phyloP scores from a whole-genome alignment of 2,329 filamentous ascomycete genomes.

The Pestalotiopsis fici region DNA sequence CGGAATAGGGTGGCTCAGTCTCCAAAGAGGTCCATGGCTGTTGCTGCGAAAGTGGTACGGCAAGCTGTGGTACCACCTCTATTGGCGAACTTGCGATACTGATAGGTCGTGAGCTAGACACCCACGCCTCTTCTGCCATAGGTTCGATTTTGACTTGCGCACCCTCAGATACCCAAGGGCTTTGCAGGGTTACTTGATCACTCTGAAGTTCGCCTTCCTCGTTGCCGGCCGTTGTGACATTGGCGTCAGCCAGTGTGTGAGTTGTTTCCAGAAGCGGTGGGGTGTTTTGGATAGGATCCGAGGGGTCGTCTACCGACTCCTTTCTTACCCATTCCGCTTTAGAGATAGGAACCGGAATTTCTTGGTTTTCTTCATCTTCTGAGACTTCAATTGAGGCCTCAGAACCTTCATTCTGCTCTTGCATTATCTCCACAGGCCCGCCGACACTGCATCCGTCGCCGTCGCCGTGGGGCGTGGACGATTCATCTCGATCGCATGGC shows the following conservation, averaged over 20 bases:
- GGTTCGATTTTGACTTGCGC: conserved; percentile 14
- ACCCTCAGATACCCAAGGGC: conserved; percentile 24
- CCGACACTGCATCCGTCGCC: no score
- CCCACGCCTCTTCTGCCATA: conserved; percentile 7
- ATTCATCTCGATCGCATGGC: no score
- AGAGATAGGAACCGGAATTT: conserved; percentile 15
- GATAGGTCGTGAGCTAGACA: neutral
- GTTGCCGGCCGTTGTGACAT: neutral
- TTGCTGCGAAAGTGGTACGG: conserved; percentile 26
- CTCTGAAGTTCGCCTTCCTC: neutral
- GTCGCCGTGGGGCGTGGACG: no score
- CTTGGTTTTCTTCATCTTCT: conserved; percentile 11
- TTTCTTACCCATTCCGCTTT: conserved; percentile 15
- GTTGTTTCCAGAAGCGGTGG: neutral
- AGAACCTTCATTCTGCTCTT: neutral
- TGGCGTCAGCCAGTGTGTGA: conserved; percentile 4
- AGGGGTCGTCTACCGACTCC: neutral
- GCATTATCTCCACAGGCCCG: no score
- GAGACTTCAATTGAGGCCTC: conserved; percentile 7
- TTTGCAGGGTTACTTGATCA: conserved; percentile 18
- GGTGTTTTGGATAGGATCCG: neutral
- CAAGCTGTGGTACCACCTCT: conserved; percentile 8
- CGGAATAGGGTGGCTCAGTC: conserved; percentile 10
- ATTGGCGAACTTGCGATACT: conserved; percentile 12
- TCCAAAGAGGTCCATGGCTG: conserved; percentile 26